Evolutionary conservation across 2,329 filamentous ascomycete species (phyloP).

Genomic region (Colletotrichum filicis): DNA sequence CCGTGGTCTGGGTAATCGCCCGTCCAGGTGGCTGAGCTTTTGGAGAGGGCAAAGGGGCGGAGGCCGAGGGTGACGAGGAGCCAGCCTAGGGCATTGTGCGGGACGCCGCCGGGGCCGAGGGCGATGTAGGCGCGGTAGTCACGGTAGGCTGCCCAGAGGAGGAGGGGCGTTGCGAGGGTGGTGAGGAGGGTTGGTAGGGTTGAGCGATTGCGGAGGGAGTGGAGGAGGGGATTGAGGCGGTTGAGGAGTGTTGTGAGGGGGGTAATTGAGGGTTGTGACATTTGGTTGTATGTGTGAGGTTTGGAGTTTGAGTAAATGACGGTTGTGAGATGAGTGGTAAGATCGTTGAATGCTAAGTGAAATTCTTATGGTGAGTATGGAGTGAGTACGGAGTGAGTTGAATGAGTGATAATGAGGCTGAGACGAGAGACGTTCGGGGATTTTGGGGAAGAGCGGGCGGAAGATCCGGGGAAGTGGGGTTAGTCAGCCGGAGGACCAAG

Average conservation of each 20-base stretch:
- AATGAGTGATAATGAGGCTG: not conserved
- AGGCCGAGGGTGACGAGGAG: slow-evolving; percentile 38
- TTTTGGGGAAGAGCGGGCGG: not conserved
- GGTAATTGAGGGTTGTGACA: not conserved
- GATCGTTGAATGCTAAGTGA: not conserved
- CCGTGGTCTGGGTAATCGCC: slow-evolving; percentile 25
- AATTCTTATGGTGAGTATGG: too few relatives aligned
- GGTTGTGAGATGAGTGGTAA: not conserved
- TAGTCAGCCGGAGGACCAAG: not conserved
- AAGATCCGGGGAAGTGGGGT: not conserved
- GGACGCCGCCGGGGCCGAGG: slow-evolving; percentile 56
- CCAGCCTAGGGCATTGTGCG: slow-evolving; percentile 55
- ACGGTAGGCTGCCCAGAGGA: slow-evolving; percentile 13
- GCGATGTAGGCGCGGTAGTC: slow-evolving; percentile 52
- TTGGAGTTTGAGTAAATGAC: not conserved
- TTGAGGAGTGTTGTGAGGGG: not conserved
- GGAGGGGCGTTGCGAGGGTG: not conserved
- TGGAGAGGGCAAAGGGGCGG: slow-evolving; percentile 26
- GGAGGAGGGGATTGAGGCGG: not conserved
- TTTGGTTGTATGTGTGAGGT: not conserved
- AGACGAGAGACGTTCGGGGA: not conserved
- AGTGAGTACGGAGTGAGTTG: too few relatives aligned
- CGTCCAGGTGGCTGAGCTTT: slow-evolving; percentile 7
- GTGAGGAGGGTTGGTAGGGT: not conserved
- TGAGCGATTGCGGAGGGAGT: not conserved